Evolutionary conservation across 495 filamentous ascomycete species (phyloP).

Genomic region (Xylaria sp.): DNA sequence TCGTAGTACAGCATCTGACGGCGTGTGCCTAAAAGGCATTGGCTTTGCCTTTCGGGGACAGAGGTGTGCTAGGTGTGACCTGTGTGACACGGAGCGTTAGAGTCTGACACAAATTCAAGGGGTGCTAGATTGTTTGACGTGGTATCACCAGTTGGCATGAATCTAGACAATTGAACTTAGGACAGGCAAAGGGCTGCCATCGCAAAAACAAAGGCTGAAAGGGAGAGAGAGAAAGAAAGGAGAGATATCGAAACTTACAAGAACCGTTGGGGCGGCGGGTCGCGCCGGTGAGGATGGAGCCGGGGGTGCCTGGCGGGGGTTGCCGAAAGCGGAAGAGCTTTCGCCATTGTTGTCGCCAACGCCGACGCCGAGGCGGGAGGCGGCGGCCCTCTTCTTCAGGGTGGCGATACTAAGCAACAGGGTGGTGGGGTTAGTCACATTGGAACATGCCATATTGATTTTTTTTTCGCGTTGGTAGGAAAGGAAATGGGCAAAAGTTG

Average conservation of each 20-base stretch:
- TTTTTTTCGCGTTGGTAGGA: background rate
- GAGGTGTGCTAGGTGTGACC: conserved; percentile 32
- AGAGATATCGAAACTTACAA: conserved; percentile 35
- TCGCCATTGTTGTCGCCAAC: conserved; percentile 20
- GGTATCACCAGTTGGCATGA: background rate
- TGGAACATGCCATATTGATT: background rate
- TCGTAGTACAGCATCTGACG: background rate
- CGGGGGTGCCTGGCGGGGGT: conserved; percentile 36
- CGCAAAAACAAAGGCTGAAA: background rate
- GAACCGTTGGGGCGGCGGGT: conserved; percentile 26
- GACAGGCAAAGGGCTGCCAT: background rate
- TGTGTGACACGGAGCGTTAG: conserved; percentile 19
- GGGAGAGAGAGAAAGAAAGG: too few species aligned
- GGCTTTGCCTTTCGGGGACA: conserved; percentile 29
- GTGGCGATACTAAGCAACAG: conserved; percentile 38
- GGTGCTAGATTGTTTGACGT: background rate
- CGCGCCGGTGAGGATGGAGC: conserved; percentile 30
- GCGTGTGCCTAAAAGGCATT: conserved; percentile 31
- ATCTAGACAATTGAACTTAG: background rate
- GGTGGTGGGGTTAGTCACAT: conserved; percentile 22
- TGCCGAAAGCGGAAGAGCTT: conserved; percentile 30
- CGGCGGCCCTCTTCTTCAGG: conserved; percentile 53
- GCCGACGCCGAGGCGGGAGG: conserved; percentile 43
- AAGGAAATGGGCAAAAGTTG: conserved; percentile 14
- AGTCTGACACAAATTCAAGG: conserved; percentile 1